A percentile compares a stretch with the other conserved stretches of the same genome.
phyloP scores from a whole-genome alignment of 1,284 basidiomycete genomes.

The Malassezia japonica region DNA sequence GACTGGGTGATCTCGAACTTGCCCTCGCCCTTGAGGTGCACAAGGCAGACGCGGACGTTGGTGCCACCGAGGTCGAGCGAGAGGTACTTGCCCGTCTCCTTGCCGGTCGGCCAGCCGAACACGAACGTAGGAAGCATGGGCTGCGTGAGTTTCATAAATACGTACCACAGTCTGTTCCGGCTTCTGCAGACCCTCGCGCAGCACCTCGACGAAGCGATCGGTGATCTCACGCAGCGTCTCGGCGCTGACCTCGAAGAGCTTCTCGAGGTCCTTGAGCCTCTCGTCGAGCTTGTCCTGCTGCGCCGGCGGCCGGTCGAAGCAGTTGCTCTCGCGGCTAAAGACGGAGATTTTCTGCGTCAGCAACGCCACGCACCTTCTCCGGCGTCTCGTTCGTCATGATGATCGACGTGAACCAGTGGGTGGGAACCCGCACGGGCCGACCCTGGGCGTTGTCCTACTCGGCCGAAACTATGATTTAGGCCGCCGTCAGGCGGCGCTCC shows the following conservation, averaged over 20 bases:
- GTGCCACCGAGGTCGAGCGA: conserved; percentile 88
- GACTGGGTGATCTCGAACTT: conserved; percentile 97
- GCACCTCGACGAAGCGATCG: conserved; percentile 82
- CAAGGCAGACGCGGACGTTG: conserved; percentile 93
- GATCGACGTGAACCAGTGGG: too few relatives aligned
- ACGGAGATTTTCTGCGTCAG: not conserved
- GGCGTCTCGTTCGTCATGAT: too few relatives aligned
- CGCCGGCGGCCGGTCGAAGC: conserved; percentile 25
- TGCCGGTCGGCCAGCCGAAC: conserved; percentile 87
- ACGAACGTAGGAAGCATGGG: conserved; percentile 95
- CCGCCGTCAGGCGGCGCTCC: conserved; percentile 46
- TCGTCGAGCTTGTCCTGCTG: conserved; percentile 33
- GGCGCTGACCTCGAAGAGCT: conserved; percentile 39
- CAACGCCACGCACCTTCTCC: too few relatives aligned
- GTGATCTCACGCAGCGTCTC: conserved; percentile 58
- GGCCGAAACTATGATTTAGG: conserved; percentile 8
- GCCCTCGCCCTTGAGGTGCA: conserved; percentile 77
- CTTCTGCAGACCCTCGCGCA: conserved; percentile 77
- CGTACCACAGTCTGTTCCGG: conserved; percentile 65
- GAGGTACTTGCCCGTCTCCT: conserved; percentile 81
- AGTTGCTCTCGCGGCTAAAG: conserved; percentile 6
- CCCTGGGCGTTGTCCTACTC: too few relatives aligned
- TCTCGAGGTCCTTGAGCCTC: conserved; percentile 25
- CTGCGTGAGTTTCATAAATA: not conserved
- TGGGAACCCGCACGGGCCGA: too few relatives aligned